These are phyloP conservation scores for Fusarium phyllophilum DNA, from an alignment of 2,329 filamentous ascomycete genomes.

Conservation along the genomic window DNA sequence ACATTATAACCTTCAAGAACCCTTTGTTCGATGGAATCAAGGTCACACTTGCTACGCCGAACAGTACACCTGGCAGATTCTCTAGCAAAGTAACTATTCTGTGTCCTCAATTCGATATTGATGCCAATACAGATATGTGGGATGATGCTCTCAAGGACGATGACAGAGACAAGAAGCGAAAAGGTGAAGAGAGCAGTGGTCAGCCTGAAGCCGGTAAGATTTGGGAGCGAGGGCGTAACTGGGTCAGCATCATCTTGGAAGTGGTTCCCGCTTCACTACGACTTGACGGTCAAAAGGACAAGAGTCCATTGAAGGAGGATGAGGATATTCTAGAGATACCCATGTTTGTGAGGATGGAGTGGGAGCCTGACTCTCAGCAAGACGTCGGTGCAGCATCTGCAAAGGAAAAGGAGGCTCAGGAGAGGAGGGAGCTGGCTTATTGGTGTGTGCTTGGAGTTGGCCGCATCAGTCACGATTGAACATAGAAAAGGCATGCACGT, in stretches of 20 bases:
- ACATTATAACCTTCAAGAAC: slow-evolving; percentile 90
- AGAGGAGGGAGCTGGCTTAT: slow-evolving; percentile 90
- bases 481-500: slow-evolving; percentile 26
- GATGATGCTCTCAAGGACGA: slow-evolving; percentile 83
- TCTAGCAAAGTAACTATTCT: slow-evolving; percentile 87
- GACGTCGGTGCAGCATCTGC: slow-evolving; percentile 67
- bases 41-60: slow-evolving; percentile 87
- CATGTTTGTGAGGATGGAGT: slow-evolving; percentile 91
- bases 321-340: slow-evolving; percentile 85
- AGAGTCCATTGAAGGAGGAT: slow-evolving; percentile 64
- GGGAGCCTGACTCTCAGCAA: slow-evolving; percentile 77
- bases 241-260: slow-evolving; percentile 93
- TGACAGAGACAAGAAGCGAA: slow-evolving; percentile 51
- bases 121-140: slow-evolving; percentile 87
- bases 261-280: slow-evolving; percentile 74
- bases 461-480: slow-evolving; percentile 69
- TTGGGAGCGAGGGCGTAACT: slow-evolving; percentile 94
- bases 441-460: slow-evolving; percentile 95
- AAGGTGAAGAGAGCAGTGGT: slow-evolving; percentile 53
- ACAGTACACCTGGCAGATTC: slow-evolving; percentile 79
- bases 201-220: slow-evolving; percentile 89
- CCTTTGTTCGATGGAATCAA: slow-evolving; percentile 92
- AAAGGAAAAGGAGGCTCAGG: slow-evolving; percentile 70
- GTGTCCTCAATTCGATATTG: slow-evolving; percentile 93
- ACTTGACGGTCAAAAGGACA: slow-evolving; percentile 52